Evolutionary conservation across 352 stramenopile species (phyloP), one percentile per base, ranked within the genome.

Genomic region (Phytopythium ostracodes): DNA sequence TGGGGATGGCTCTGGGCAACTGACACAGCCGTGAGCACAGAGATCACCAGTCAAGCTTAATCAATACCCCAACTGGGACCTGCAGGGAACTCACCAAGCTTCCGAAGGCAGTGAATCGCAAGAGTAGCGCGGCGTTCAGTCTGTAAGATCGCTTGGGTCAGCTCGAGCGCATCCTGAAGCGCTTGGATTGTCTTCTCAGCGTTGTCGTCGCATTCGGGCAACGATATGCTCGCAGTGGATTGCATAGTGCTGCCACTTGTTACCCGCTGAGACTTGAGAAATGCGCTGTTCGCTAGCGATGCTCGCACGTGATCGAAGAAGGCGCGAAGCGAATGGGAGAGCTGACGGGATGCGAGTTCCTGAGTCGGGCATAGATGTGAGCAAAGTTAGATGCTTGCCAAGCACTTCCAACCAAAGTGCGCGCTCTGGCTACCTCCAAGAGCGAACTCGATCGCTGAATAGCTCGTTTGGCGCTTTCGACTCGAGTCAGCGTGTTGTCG

Each of bases 311-410:
- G 71, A 17, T 75, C 65, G 59, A 67, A 79, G 58, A 81, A 81
- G 18, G 65, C 55, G 3, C 64, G 54, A 33, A 81, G 70, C n/a
- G 73, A 79, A 14, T 68, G 52, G 14, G 27, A 27, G 9, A 81
- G 62, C n/a, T 77, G 71, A 4, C 66, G 66, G n/a, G 73, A 77
- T 15, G 58, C 60, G 29, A 81, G 40, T 29, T 81, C 73, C 73
- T 81, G n/a, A n/a, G 59, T n/a, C 7, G 29, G 3, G 9, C 38
- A 58, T 0, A 47, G 29, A 8, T 22, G 20, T 31, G 51, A 33
- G 25, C 29, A 29, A 54, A 8, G 15, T 47, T 33, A 40, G 17
- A 51, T 31, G 3, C 15, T 6, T n/a, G 38, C 4, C 31, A 7
- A 24, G 2, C n/a, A 40, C 44, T 24, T 51, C 44, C 15, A 20